Evolutionary conservation across 2,329 filamentous ascomycete genomes (phyloP), one percentile per base, ranked within the genome.

Genomic region (Lojkania enalia): DNA sequence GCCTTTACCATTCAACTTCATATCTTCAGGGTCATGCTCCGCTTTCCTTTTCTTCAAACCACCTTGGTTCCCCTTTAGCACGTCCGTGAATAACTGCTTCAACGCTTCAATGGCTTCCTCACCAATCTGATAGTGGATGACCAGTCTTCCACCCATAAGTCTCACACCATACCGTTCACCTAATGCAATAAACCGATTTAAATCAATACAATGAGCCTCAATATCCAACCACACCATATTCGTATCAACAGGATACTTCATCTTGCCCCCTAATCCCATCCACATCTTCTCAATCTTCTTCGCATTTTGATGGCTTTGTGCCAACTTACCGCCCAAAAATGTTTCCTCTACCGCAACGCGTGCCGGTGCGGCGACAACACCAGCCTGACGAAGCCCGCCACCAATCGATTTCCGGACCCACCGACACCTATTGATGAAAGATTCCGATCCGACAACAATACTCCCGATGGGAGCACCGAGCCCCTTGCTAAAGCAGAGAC

Each of bases 221-320:
- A 94, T 73, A 66, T 95, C 85, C 46, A 95, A 62, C 89, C 88
- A 95, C 23, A 89, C 82, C 88, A 95, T 95, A 71, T 95, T 95
- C n/a, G 90, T 95, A 63, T 95, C 85, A 1, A 87, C 85, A 0
- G 87, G 85, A 47, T 85, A 77, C 15, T 77, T 70, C 44, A 90
- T 70, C 69, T 80, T 82, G 1, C 89, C 90, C 3, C 89, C 89
- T 39, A 84, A 74, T 13, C 71, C 72, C 4, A 75, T 79, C 90
- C 90, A 95, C 52, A 87, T 67, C 21, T 75, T 71, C 19, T 78
- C 83, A 18, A 91, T 75, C 55, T 74, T 74, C 66, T 79, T 79
- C 2, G 88, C 87, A 20, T 78, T 79, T 35, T 72, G 71, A 66
- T 92, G 87, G 6, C 79, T 81, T 38, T 74, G 72, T 20, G 71